Percentiles rank a stretch among this genome's conserved stretches.
Conservation (phyloP, 2,329 filamentous ascomycete genomes). For the Talaromyces rugulosus region DNA sequence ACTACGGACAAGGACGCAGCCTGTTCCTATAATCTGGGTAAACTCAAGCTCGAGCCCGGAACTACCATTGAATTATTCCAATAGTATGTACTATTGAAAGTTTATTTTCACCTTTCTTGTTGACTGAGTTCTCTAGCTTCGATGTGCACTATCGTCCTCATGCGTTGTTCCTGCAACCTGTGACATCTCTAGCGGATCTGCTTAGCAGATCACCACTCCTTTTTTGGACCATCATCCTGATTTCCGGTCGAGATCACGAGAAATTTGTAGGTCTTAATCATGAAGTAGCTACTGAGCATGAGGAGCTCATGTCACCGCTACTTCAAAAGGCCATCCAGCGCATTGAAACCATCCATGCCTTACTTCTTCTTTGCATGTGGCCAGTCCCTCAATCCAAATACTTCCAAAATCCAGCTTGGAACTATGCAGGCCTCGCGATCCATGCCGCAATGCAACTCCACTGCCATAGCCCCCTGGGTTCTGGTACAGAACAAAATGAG, state of each 20-base stretch:
- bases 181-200: background rate
- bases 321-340: background rate
- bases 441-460: background rate
- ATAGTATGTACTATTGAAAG: too few species aligned
- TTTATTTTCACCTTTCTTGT: background rate
- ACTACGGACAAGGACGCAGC: too few species aligned
- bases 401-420: background rate
- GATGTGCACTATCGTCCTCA: background rate
- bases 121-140: background rate
- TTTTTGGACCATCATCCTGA: background rate
- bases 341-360: background rate
- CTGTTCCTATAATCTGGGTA: too few species aligned
- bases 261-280: background rate
- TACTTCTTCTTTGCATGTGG: background rate
- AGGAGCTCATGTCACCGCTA: background rate
- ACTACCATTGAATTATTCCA: too few species aligned
- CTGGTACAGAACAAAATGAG: background rate
- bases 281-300: background rate
- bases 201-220: background rate
- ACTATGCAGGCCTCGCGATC: background rate
- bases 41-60: too few species aligned
- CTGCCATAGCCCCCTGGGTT: background rate
- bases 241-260: background rate
- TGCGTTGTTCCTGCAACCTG: background rate
- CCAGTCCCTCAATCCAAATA: background rate